Percentiles rank a stretch among this genome's conserved stretches.
phyloP scores from a whole-genome alignment of 73 alveolate genomes.

The Tetrahymena malaccensis region DNA sequence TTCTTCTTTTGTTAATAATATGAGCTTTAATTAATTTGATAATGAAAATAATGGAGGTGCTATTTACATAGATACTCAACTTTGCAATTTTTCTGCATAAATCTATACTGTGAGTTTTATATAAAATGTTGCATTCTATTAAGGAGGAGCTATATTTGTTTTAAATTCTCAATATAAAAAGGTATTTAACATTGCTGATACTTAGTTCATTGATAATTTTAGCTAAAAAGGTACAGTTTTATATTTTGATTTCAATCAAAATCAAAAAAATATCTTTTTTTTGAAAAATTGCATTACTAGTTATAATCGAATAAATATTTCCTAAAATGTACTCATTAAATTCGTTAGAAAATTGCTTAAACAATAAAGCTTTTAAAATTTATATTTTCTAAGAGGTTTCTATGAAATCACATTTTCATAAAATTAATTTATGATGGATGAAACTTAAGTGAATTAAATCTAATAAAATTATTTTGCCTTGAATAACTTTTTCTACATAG shows the following conservation, averaged over 20 bases:
- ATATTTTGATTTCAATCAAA: background rate
- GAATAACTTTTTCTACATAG: background rate
- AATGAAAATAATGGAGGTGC: background rate
- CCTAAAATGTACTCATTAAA: background rate
- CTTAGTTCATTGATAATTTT: background rate
- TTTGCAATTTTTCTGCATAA: background rate
- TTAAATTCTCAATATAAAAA: background rate
- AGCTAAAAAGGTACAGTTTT: background rate
- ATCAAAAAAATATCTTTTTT: background rate
- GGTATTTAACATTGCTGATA: background rate
- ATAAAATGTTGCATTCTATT: background rate
- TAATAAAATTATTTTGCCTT: too few species aligned
- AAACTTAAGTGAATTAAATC: background rate
- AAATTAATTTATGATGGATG: background rate
- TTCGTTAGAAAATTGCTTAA: background rate
- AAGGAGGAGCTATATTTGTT: background rate
- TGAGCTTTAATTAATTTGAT: background rate
- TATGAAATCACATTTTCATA: too few species aligned
- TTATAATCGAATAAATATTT: background rate
- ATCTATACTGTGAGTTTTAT: background rate
- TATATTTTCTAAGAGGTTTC: background rate
- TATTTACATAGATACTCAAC: background rate
- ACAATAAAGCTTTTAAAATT: background rate
- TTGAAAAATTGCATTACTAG: background rate
- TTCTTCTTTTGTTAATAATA: background rate